Percentiles rank a stretch among this genome's conserved stretches.
These are phyloP conservation scores for Cetradonia linearis DNA, from an alignment of 495 filamentous ascomycete species.

Conservation along the genomic window DNA sequence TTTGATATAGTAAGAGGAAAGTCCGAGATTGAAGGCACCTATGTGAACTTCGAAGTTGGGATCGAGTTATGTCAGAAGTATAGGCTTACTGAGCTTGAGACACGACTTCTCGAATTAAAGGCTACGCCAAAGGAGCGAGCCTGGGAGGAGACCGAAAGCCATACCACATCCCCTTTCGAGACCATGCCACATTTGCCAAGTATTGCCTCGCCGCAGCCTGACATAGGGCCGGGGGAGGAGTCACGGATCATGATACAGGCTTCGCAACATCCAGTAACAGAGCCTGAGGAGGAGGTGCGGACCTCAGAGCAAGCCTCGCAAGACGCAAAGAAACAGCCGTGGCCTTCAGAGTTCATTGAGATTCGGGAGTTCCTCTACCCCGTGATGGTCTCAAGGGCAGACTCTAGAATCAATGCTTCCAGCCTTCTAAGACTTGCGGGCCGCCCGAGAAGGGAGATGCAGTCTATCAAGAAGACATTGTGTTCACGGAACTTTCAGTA, in stretches of 20 bases:
- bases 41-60: neutral
- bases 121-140: neutral
- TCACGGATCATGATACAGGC: no score
- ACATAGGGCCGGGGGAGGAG: no score
- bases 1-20: neutral
- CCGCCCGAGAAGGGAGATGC: neutral
- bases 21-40: neutral
- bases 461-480: neutral
- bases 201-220: no score
- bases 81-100: neutral
- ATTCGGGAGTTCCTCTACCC: neutral
- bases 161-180: no score
- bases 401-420: constrained; percentile 1
- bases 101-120: no score
- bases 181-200: no score
- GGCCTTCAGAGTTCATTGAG: constrained; percentile 4
- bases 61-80: neutral
- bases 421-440: neutral
- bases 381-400: neutral
- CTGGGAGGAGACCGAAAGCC: no score
- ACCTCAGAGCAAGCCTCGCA: no score
- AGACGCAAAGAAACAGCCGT: neutral
- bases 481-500: neutral
- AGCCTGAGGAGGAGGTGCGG: no score
- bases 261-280: no score